These are phyloP conservation scores for Linnemannia schmuckeri DNA, from an alignment of 192 early-diverging fungal genomes.

Conservation along the genomic window DNA sequence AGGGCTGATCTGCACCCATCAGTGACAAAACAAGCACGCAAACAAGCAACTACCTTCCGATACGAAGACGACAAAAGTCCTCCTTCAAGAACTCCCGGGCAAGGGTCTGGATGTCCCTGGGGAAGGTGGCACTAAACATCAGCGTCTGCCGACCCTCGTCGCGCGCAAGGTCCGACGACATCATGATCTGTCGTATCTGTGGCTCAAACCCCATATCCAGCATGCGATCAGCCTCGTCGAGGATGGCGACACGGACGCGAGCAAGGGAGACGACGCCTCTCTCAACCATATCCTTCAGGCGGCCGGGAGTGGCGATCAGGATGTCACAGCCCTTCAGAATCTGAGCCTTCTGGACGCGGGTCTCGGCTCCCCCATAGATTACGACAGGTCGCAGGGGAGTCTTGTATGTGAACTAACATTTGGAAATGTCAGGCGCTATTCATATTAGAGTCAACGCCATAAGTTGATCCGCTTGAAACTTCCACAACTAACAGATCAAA, in stretches of 20 bases:
- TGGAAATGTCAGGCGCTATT: slow-evolving; percentile 23
- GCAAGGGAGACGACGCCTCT: slow-evolving; percentile 80
- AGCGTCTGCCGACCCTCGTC: slow-evolving; percentile 86
- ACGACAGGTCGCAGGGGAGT: slow-evolving; percentile 66
- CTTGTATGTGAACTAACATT: slow-evolving; percentile 19
- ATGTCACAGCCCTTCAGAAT: slow-evolving; percentile 91
- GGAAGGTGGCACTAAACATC: slow-evolving; percentile 99
- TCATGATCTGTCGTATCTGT: slow-evolving; percentile 90
- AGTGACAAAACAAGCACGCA: no score
- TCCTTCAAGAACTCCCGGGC: slow-evolving; percentile 91
- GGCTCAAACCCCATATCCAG: slow-evolving; percentile 99
- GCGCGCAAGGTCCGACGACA: slow-evolving; percentile 78
- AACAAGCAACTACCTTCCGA: slow-evolving; percentile 79
- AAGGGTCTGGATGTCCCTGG: slow-evolving; percentile 89
- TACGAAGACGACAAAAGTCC: slow-evolving; percentile 82
- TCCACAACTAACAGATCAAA: slow-evolving; percentile 62
- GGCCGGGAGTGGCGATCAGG: slow-evolving; percentile 94
- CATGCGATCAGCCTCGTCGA: slow-evolving; percentile 95
- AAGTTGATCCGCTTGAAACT: slow-evolving; percentile 27
- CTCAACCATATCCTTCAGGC: slow-evolving; percentile 92
- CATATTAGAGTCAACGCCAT: background rate
- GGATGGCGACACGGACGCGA: slow-evolving; percentile 76
- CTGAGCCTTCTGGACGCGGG: slow-evolving; percentile 80
- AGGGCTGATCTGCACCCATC: background rate
- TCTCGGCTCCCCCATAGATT: slow-evolving; percentile 93